A percentile compares a stretch with the other conserved stretches of the same genome.
Conservation (phyloP, 2,329 filamentous ascomycete genomes). For the Clonostachys rhizophaga region DNA sequence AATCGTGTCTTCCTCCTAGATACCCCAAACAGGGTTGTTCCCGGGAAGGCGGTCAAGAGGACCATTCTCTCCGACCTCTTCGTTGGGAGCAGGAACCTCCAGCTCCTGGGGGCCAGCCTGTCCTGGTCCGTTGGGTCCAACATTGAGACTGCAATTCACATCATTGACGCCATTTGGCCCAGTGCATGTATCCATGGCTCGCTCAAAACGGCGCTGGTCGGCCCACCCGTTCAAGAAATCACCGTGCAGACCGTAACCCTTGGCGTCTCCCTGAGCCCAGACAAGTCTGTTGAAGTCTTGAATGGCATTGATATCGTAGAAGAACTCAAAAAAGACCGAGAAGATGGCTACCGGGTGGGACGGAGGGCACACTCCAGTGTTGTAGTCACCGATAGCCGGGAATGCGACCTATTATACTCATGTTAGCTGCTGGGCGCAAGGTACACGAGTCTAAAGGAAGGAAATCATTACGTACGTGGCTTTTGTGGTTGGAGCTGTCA, state of each 20-base stretch:
- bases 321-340: slow-evolving; percentile 39
- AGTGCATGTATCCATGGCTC: slow-evolving; percentile 17
- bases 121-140: slow-evolving; percentile 15
- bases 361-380: slow-evolving; percentile 25
- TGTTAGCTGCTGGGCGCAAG: no score
- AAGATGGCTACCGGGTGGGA: slow-evolving; percentile 35
- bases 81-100: slow-evolving; percentile 11
- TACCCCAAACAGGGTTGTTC: slow-evolving; percentile 12
- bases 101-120: slow-evolving; percentile 7
- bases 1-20: no score
- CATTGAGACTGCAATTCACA: slow-evolving; percentile 14
- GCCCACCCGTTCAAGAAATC: slow-evolving; percentile 20
- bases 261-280: slow-evolving; percentile 16
- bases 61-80: slow-evolving; percentile 15
- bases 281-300: slow-evolving; percentile 15
- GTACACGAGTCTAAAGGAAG: not conserved
- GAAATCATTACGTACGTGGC: slow-evolving; percentile 33
- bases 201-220: slow-evolving; percentile 14
- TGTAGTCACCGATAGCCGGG: slow-evolving; percentile 16
- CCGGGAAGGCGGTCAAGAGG: slow-evolving; percentile 15
- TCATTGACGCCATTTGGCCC: slow-evolving; percentile 14
- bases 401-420: slow-evolving; percentile 13
- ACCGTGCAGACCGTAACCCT: slow-evolving; percentile 18
- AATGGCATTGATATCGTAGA: slow-evolving; percentile 30
- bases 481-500: slow-evolving; percentile 49